Evolutionary conservation across 805 yeast species (phyloP).

Genomic region (Ogataea zsoltii): DNA sequence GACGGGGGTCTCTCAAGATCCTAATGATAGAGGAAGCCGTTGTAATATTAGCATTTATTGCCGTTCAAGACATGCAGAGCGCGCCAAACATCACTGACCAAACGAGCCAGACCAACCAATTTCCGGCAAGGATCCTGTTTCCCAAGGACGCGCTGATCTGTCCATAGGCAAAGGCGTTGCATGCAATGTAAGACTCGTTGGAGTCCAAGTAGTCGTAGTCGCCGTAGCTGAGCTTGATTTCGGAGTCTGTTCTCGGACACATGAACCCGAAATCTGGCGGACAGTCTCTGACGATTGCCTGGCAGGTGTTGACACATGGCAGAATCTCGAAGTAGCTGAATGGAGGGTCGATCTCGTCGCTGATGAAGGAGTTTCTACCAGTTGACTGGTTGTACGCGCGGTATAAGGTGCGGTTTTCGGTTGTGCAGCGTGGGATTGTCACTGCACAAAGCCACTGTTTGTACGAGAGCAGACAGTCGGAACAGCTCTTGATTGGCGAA

Average conservation of each 20-base stretch:
- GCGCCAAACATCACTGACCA: conserved; percentile 6
- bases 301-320: conserved; percentile 84
- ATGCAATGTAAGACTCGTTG: conserved; percentile 32
- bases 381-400: conserved; percentile 44
- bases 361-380: conserved; percentile 64
- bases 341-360: conserved; percentile 53
- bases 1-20: too few relatives aligned
- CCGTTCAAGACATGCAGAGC: background rate
- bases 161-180: conserved; percentile 33
- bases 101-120: conserved; percentile 7
- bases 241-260: conserved; percentile 58
- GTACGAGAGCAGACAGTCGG: conserved; percentile 69
- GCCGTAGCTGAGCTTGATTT: conserved; percentile 42
- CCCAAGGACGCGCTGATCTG: conserved; percentile 7
- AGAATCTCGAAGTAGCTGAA: conserved; percentile 70
- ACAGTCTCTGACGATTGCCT: conserved; percentile 77
- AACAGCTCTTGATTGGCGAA: conserved; percentile 75
- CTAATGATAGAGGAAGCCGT: too few relatives aligned
- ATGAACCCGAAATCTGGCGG: conserved; percentile 73
- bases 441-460: conserved; percentile 89
- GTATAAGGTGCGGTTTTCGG: conserved; percentile 46
- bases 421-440: conserved; percentile 82
- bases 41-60: too few relatives aligned
- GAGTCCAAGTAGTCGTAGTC: conserved; percentile 38
- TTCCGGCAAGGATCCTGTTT: background rate